Conservation (phyloP, 129 eudicot species). For the Logfia minima region DNA sequence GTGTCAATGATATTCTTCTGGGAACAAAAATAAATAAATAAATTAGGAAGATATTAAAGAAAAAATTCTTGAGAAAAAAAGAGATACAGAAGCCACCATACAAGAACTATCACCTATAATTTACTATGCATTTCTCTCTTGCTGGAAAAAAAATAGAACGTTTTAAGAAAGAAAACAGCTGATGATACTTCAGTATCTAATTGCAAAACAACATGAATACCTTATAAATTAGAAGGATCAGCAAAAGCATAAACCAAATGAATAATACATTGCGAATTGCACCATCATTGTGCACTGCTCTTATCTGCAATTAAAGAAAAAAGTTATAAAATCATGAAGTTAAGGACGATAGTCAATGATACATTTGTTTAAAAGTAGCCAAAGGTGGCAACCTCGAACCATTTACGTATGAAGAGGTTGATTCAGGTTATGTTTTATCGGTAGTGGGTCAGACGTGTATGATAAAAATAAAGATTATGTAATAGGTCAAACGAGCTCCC, state of each 20-base stretch:
- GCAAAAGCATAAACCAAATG: conserved; percentile 17
- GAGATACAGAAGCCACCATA: conserved; percentile 32
- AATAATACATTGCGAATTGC: conserved; percentile 15
- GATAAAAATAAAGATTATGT: neutral
- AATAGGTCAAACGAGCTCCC: neutral
- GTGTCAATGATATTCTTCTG: conserved; percentile 27
- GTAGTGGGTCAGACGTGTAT: neutral
- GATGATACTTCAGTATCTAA: conserved; percentile 11
- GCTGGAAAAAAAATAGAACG: neutral
- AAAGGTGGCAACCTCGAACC: neutral
- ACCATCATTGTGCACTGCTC: conserved; percentile 5
- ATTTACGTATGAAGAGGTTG: neutral
- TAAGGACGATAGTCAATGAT: neutral
- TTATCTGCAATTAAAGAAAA: conserved; percentile 27
- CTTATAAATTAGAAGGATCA: conserved; percentile 12
- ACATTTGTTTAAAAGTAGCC: neutral
- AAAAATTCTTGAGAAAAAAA: conserved; percentile 19
- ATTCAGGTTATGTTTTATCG: neutral
- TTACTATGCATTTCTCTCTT: conserved; percentile 32
- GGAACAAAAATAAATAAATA: conserved; percentile 21
- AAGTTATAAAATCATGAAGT: neutral
- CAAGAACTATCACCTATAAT: conserved; percentile 32
- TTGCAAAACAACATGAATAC: conserved; percentile 12
- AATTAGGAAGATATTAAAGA: conserved; percentile 7
- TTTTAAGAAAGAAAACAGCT: conserved; percentile 21